Base-by-base conservation (phyloP, 345 rosid genomes). In the Odontarrhena argentea region DNA sequence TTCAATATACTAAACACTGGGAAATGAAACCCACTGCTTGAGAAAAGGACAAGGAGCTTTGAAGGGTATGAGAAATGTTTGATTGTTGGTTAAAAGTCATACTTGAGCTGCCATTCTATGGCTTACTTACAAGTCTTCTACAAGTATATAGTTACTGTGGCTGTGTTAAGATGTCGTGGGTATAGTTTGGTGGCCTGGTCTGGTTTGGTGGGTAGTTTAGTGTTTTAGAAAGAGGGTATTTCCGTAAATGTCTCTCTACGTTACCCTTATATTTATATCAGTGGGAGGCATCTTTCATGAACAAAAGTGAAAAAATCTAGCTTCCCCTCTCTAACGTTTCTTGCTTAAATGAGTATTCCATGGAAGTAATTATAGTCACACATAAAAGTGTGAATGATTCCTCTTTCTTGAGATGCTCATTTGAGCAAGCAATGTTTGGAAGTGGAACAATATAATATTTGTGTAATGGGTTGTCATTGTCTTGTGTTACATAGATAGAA, bases 281-380 rank as follows among this genome's bases (percentile, higher is more conserved):
- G 32, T 58, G 26, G 41, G 60, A 67, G 43, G 41, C 45, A 36
- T 73, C 56, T 65, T 51, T 65, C 71, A 5, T 35, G 3, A 38
- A 60, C 26, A 40, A 43, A 45, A 37, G 57, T 51, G 57, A 67
- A 13, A 34, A 52, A 55, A 40, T 54, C 47, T 25, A 5, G 7
- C 51, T 61, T 67, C 69, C 37, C 0, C 48, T 74, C 61, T 61
- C 69, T 2, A 74, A 74, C 40, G 64, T 74, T 74, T 74, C 77
- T 74, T 67, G 77, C 77, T 74, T 55, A 67, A 74, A 74, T 74
- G 77, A 74, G 77, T 74, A 68, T 74, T 74, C 69, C 77, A 74
- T 68, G 74, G 36, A 55, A 67, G 47, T 53, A 50, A 54, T 45
- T 60, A 54, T 34, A 53, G 34, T 60, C 63, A 28, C 67, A 49